Evolutionary conservation across 148 eudicot species (phyloP).

Genomic region (Linanthus parryae): DNA sequence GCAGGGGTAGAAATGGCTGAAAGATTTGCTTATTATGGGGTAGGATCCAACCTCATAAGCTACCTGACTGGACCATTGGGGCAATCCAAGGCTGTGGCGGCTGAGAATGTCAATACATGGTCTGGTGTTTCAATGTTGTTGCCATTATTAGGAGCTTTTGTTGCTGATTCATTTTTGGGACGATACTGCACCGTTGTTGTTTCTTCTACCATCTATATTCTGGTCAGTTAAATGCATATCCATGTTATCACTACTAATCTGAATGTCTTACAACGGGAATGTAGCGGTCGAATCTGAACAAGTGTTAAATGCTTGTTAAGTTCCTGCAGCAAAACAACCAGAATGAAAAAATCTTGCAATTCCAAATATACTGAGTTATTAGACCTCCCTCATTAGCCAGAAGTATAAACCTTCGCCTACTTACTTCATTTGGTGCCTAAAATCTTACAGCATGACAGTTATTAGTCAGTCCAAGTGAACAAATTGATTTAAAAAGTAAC

Average conservation of each 20-base stretch:
- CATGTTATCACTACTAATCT: not conserved
- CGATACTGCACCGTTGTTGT: constrained; percentile 36
- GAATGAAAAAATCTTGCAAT: too few relatives aligned
- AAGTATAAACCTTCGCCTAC: too few relatives aligned
- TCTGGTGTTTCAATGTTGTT: constrained; percentile 27
- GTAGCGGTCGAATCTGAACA: too few relatives aligned
- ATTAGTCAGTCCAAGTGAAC: too few relatives aligned
- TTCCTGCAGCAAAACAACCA: too few relatives aligned
- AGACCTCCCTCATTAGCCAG: too few relatives aligned
- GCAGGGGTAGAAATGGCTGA: constrained; percentile 50
- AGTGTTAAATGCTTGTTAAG: too few relatives aligned
- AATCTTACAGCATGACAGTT: too few relatives aligned
- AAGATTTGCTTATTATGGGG: constrained; percentile 44
- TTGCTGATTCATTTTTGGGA: constrained; percentile 47
- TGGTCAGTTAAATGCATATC: constrained; percentile 24
- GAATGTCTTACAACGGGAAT: too few relatives aligned
- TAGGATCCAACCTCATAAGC: constrained; percentile 34
- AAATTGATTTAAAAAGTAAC: too few relatives aligned
- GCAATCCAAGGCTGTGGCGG: constrained; percentile 46
- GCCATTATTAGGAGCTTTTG: constrained; percentile 44
- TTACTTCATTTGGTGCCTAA: too few relatives aligned
- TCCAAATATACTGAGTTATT: too few relatives aligned
- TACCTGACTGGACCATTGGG: constrained; percentile 43
- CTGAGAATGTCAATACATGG: constrained; percentile 40
- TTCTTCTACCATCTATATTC: constrained; percentile 34